phyloP scores from a whole-genome alignment of 805 yeast species.

The Candida morakotiae region DNA sequence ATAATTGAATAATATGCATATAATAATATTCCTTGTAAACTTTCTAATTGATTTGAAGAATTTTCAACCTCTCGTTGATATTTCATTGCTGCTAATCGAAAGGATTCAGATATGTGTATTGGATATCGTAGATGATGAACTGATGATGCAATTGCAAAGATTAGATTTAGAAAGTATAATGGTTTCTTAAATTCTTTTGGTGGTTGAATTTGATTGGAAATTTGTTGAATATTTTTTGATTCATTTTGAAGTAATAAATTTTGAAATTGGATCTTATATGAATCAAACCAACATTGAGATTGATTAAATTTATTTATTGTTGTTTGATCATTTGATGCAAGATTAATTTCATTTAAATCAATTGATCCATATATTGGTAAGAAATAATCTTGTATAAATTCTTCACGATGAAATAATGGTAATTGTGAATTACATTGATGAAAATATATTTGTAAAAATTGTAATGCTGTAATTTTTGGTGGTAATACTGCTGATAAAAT shows the following conservation, averaged over 20 bases:
- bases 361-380: slow-evolving; percentile 77
- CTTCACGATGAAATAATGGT: slow-evolving; percentile 81
- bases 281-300: slow-evolving; percentile 13
- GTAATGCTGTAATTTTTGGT: slow-evolving; percentile 65
- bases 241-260: slow-evolving; percentile 38
- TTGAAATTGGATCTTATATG: slow-evolving; percentile 17
- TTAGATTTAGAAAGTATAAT: slow-evolving; percentile 67
- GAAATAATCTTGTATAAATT: slow-evolving; percentile 61
- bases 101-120: slow-evolving; percentile 63
- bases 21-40: slow-evolving; percentile 67
- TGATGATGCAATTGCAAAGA: slow-evolving; percentile 79
- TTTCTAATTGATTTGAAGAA: slow-evolving; percentile 66
- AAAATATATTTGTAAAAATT: slow-evolving; percentile 61
- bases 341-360: slow-evolving; percentile 46
- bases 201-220: slow-evolving; percentile 35
- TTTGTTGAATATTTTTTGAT: slow-evolving; percentile 17
- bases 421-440: slow-evolving; percentile 79
- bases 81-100: slow-evolving; percentile 59
- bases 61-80: slow-evolving; percentile 55
- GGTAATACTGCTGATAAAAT: slow-evolving; percentile 53
- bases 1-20: slow-evolving; percentile 70
- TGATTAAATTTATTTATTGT: slow-evolving; percentile 40
- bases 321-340: slow-evolving; percentile 49
- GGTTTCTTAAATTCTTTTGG: slow-evolving; percentile 50
- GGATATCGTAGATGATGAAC: slow-evolving; percentile 67